Evolutionary conservation across 257 asterid genomes (phyloP), one percentile per base, ranked within the genome.

Genomic region (Jaltomata sinuosa): DNA sequence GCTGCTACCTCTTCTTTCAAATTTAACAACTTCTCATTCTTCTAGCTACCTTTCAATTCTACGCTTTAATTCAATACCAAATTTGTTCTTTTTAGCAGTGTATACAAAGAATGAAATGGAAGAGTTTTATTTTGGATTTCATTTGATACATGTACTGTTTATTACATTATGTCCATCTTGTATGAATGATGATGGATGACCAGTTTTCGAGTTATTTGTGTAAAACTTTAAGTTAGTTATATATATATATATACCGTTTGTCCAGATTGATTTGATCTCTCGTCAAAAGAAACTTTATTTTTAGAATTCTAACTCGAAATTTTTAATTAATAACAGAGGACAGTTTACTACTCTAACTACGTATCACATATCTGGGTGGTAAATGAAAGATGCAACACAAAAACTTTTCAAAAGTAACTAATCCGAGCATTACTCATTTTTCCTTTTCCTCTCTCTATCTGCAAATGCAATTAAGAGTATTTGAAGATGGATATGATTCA

Each of bases 1-100:
- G 93, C 92, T 74, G 91, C 91, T 68, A 72, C 86, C 12, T 76
- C 84, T 50, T 38, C 79, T 32, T 85, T 86, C 16, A 84, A 85
- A 85, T 89, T 89, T 85, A 88, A 87, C 85, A 86, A 83, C 79
- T 85, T 85, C 87, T 72, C 57, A 31, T 72, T 40, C 72, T 8
- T 11, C 31, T 65, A 82, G 49, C 52, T 27, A 5, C 8, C 1
- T 9, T 64, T 64, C 8, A 25, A 12, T 27, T 22, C 34, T 22
- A 11, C 25, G 15, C 8, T 12, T n/a, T 55, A 11, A 9, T 55
- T 57, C 15, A 22, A 9, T 57, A 57, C 65, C 65, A 57, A 49
- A 25, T 62, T 25, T 61, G 36, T 61, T 61, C 36, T 25, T 61
- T 52, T 18, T 16, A 38, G 42, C 42, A 38, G 1, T 67, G 47